Conservation (phyloP, 805 yeast species). For the Jamesozyma spencerorum region DNA sequence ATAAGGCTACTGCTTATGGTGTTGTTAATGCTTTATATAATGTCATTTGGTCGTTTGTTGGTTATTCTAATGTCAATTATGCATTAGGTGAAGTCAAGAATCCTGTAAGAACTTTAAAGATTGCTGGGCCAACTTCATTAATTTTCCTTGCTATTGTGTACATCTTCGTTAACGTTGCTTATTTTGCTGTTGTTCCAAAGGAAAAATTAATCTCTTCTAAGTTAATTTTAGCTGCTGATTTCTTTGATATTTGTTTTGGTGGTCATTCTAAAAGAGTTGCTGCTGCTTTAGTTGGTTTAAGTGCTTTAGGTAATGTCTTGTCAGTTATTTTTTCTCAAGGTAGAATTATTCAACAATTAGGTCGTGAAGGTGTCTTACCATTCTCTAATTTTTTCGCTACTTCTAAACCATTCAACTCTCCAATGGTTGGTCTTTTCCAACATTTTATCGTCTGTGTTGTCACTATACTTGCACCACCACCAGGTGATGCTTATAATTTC, state of each 20-base stretch:
- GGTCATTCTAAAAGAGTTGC: slow-evolving; percentile 59
- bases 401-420: slow-evolving; percentile 64
- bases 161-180: slow-evolving; percentile 69
- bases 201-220: slow-evolving; percentile 53
- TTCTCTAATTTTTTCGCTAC: slow-evolving; percentile 63
- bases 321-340: slow-evolving; percentile 81
- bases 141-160: slow-evolving; percentile 52
- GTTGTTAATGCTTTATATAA: slow-evolving; percentile 68
- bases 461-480: slow-evolving; percentile 71
- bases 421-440: slow-evolving; percentile 61
- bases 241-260: slow-evolving; percentile 66
- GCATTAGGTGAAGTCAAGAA: slow-evolving; percentile 72
- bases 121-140: slow-evolving; percentile 73
- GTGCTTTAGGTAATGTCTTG: slow-evolving; percentile 74
- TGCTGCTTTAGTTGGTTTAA: slow-evolving; percentile 69
- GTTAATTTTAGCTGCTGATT: slow-evolving; percentile 64
- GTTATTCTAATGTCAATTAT: slow-evolving; percentile 75
- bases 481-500: slow-evolving; percentile 81
- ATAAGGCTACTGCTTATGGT: slow-evolving; percentile 52
- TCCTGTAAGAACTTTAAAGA: slow-evolving; percentile 57
- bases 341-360: slow-evolving; percentile 68
- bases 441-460: slow-evolving; percentile 70
- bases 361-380: slow-evolving; percentile 74
- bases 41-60: slow-evolving; percentile 78
- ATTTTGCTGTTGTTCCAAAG: slow-evolving; percentile 71